These are phyloP conservation scores for Claviceps arundinis DNA, from an alignment of 2,329 filamentous ascomycete genomes.

Conservation along the genomic window DNA sequence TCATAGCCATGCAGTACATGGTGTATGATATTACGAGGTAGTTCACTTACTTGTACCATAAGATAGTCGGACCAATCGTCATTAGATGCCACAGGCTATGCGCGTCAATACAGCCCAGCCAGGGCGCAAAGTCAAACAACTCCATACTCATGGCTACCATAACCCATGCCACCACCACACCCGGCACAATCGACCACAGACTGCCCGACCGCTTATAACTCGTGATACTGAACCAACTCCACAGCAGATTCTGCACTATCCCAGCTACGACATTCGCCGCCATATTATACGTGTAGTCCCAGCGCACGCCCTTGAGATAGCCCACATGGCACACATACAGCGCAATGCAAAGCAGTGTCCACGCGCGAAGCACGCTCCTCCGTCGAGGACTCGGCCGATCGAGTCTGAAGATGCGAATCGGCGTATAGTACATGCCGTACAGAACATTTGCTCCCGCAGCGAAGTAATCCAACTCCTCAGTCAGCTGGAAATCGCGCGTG, in stretches of 20 bases:
- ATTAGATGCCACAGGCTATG: constrained; percentile 94
- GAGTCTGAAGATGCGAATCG: constrained; percentile 70
- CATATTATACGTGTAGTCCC: constrained; percentile 99
- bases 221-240: constrained; percentile 70
- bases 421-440: constrained; percentile 80
- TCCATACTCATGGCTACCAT: constrained; percentile 91
- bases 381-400: constrained; percentile 40
- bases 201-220: constrained; percentile 60
- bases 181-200: constrained; percentile 79
- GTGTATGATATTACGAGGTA: background rate
- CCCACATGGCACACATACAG: constrained; percentile 66
- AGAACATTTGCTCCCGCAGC: constrained; percentile 80
- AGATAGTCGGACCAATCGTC: constrained; percentile 72
- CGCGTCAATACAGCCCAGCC: constrained; percentile 72
- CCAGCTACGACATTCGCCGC: constrained; percentile 79
- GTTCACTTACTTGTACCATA: constrained; percentile 83
- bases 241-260: constrained; percentile 66
- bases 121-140: constrained; percentile 82
- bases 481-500: constrained; percentile 69
- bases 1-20: too few species aligned
- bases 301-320: constrained; percentile 74
- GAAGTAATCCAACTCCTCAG: constrained; percentile 95
- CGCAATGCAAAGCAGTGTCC: constrained; percentile 58
- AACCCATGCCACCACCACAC: constrained; percentile 83
- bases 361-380: constrained; percentile 48